phyloP scores from a whole-genome alignment of 1,284 basidiomycete species.

The Ustilago hordei region DNA sequence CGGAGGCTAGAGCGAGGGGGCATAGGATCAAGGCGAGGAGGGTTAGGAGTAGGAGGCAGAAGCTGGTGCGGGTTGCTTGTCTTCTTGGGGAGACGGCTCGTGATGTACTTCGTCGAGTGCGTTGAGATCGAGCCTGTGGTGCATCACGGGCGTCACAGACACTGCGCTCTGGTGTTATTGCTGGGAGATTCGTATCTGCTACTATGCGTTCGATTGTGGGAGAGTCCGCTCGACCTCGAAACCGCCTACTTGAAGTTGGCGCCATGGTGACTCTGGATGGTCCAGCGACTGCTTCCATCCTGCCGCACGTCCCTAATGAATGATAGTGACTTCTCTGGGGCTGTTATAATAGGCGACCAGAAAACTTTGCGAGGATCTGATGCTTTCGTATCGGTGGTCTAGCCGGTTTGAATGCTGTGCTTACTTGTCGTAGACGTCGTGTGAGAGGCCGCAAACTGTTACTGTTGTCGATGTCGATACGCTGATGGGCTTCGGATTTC shows the following conservation, averaged over 20 bases:
- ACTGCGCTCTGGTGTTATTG: not conserved
- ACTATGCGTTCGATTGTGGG: not conserved
- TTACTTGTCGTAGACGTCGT: not conserved
- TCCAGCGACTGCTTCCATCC: slow-evolving; percentile 11
- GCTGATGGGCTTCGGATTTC: not conserved
- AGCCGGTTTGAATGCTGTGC: not conserved
- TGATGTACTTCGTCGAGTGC: not conserved
- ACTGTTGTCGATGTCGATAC: not conserved
- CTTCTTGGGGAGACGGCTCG: not conserved
- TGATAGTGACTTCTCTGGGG: too few relatives aligned
- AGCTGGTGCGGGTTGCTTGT: slow-evolving; percentile 7
- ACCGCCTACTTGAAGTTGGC: not conserved
- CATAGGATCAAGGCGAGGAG: slow-evolving; percentile 18
- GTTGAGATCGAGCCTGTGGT: not conserved
- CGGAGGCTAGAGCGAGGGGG: slow-evolving; percentile 46
- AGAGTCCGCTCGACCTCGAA: not conserved
- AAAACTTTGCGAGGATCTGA: too few relatives aligned
- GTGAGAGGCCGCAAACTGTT: not conserved
- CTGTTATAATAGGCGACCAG: too few relatives aligned
- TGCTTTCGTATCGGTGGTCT: too few relatives aligned
- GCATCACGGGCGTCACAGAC: not conserved
- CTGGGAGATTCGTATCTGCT: not conserved
- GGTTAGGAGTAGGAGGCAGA: slow-evolving; percentile 16
- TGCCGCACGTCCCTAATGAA: not conserved
- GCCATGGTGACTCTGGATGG: slow-evolving; percentile 19